Evolutionary conservation across 2,329 filamentous ascomycete species (phyloP).

Genomic region (Fusarium pseudograminearum): DNA sequence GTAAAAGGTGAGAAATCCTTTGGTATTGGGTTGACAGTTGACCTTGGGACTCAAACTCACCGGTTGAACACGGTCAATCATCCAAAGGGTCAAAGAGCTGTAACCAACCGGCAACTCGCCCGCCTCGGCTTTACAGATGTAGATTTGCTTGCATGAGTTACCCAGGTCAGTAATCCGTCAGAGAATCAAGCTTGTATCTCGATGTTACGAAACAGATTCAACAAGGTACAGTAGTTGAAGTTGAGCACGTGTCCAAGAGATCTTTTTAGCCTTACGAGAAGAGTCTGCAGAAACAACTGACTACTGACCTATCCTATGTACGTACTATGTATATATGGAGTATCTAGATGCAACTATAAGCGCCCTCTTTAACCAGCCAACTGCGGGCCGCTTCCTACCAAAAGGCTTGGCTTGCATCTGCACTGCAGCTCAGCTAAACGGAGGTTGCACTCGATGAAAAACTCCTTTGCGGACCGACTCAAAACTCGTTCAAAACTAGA

Average conservation of each 20-base stretch:
- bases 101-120: not conserved
- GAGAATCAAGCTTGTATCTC: not conserved
- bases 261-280: slow-evolving; percentile 1
- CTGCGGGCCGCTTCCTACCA: slow-evolving; percentile 28
- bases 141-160: slow-evolving; percentile 8
- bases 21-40: not conserved
- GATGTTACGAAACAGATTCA: not conserved
- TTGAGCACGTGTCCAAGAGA: slow-evolving; percentile 40
- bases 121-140: slow-evolving; percentile 21
- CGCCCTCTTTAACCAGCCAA: slow-evolving; percentile 27
- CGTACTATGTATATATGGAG: not conserved
- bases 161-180: not conserved
- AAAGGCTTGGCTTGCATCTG: slow-evolving; percentile 34
- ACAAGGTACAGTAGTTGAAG: slow-evolving; percentile 25
- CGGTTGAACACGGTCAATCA: slow-evolving; percentile 2
- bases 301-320: not conserved
- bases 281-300: not conserved
- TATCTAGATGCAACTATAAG: slow-evolving; percentile 26
- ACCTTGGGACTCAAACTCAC: not conserved
- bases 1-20: not conserved
- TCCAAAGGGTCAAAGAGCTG: slow-evolving; percentile 1
- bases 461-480: slow-evolving; percentile 22
- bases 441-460: slow-evolving; percentile 21
- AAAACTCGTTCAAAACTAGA: slow-evolving; percentile 19
- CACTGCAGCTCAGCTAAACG: slow-evolving; percentile 9